Evolutionary conservation across 2,329 filamentous ascomycete species (phyloP), one percentile per base, ranked within the genome.

Genomic region (Clathrospora elynae): DNA sequence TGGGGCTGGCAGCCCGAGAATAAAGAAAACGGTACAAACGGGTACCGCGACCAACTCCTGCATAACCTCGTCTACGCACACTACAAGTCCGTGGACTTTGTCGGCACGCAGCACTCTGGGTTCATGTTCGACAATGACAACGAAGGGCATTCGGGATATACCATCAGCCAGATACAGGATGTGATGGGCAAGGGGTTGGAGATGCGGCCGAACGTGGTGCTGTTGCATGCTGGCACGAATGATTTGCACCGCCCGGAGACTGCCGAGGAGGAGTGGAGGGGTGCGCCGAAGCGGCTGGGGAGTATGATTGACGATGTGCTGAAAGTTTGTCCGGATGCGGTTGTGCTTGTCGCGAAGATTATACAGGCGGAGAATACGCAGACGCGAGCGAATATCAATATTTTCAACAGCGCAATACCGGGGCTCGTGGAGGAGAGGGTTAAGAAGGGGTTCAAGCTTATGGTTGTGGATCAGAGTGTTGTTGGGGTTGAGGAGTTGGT

Each of bases 271-370:
- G 28, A 8, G 20, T 55, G 55, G 19, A 41, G 29, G 1, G 50
- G 51, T 14, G 71, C 70, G 4, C 67, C 70, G 3, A 46, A 55
- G 11, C 59, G 67, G n/a, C 51, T 73, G 2, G 60, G 58, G 3
- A 38, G 16, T 3, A 39, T 72, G 13, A 53, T 73, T 9, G 68
- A 72, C 42, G 46, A 59, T 10, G 50, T 73, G 3, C 35, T 67
- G 6, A 33, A 43, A 4, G 37, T 34, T 7, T 64, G 58, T 32
- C 65, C 67, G 0, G 62, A 67, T 34, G 59, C 68, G 4, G 62
- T 60, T 5, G 49, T 73, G 3, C 42, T 74, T 6, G 68, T 74
- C 22, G 70, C 70, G 5, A 59, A 68, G 40, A 62, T 73, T 11
- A 67, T 70, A 29, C 46, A 54, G 11, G 37, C 49, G 7, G 30